These are phyloP conservation scores for Fusarium euwallaceae DNA, from an alignment of 2,329 filamentous ascomycete genomes.

Conservation along the genomic window DNA sequence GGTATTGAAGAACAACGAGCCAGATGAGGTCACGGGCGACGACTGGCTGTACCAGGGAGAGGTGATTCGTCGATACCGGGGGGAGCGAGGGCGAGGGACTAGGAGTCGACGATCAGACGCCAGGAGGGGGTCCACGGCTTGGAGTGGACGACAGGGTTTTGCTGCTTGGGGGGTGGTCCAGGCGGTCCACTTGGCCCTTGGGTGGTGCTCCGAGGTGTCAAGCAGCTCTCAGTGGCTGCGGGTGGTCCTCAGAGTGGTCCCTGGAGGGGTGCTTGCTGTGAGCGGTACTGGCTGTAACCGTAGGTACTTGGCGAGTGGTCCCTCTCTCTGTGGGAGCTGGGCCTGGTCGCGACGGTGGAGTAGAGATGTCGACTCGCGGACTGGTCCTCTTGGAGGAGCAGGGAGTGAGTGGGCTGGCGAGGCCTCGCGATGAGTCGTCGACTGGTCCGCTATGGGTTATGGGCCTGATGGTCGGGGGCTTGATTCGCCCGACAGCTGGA, in stretches of 20 bases:
- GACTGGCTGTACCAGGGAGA: constrained; percentile 33
- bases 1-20: constrained; percentile 45
- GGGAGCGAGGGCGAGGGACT: constrained; percentile 34
- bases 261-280: constrained; percentile 40
- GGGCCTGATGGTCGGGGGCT: constrained; percentile 20
- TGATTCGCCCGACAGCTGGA: constrained; percentile 19
- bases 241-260: constrained; percentile 43
- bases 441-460: constrained; percentile 31
- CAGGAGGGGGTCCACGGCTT: constrained; percentile 41
- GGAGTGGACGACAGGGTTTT: constrained; percentile 39
- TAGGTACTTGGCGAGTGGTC: constrained; percentile 31
- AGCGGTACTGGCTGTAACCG: constrained; percentile 26
- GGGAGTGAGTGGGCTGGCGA: constrained; percentile 29
- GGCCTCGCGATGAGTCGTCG: constrained; percentile 37
- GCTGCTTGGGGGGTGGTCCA: constrained; percentile 42
- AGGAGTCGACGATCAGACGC: constrained; percentile 47
- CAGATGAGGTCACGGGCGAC: constrained; percentile 48
- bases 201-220: constrained; percentile 34
- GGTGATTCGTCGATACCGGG: constrained; percentile 44
- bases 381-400: background rate
- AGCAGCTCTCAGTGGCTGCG: constrained; percentile 35
- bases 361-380: constrained; percentile 24
- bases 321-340: constrained; percentile 36
- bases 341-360: constrained; percentile 24
- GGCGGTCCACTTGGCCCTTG: constrained; percentile 41